Percentiles rank a stretch among this genome's conserved stretches.
These are phyloP conservation scores for Mycena belliarum DNA, from an alignment of 768 basidiomycete genomes.

Conservation along the genomic window DNA sequence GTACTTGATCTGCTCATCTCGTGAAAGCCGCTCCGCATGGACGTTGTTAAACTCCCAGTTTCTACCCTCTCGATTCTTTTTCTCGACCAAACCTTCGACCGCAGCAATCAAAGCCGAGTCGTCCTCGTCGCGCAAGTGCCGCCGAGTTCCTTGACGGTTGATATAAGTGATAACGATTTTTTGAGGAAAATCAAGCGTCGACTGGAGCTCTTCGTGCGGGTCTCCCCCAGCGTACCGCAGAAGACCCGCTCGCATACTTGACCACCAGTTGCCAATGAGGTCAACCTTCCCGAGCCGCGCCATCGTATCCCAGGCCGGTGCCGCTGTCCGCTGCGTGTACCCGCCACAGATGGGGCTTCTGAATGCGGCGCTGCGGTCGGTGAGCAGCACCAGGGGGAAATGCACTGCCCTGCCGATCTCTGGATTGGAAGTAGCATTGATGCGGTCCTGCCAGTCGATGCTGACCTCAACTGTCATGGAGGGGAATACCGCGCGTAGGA, in stretches of 20 bases:
- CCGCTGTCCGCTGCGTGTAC: slow-evolving; percentile 51
- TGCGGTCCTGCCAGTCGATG: slow-evolving; percentile 57
- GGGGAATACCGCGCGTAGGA: slow-evolving; percentile 58
- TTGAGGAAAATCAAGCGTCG: slow-evolving; percentile 21
- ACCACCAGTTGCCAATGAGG: slow-evolving; percentile 50
- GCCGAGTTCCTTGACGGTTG: slow-evolving; percentile 46
- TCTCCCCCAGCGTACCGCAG: slow-evolving; percentile 49
- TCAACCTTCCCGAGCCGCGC: slow-evolving; percentile 18
- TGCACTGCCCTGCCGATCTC: slow-evolving; percentile 41
- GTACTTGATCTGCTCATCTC: slow-evolving; percentile 58
- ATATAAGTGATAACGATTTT: slow-evolving; percentile 53
- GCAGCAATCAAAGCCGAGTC: slow-evolving; percentile 43
- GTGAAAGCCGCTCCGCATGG: slow-evolving; percentile 47
- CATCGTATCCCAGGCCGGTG: slow-evolving; percentile 43
- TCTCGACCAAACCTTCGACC: slow-evolving; percentile 38
- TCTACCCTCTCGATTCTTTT: slow-evolving; percentile 29
- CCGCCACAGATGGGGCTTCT: slow-evolving; percentile 45
- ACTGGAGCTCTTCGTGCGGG: slow-evolving; percentile 1
- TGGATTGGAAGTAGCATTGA: slow-evolving; percentile 27
- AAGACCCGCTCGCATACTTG: slow-evolving; percentile 49
- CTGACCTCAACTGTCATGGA: slow-evolving; percentile 49
- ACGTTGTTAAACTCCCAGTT: slow-evolving; percentile 51
- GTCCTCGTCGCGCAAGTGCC: slow-evolving; percentile 41
- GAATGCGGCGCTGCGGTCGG: slow-evolving; percentile 62
- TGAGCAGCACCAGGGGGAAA: slow-evolving; percentile 54